phyloP scores from a whole-genome alignment of 495 filamentous ascomycete genomes.

The Aspergillus baeticus region DNA sequence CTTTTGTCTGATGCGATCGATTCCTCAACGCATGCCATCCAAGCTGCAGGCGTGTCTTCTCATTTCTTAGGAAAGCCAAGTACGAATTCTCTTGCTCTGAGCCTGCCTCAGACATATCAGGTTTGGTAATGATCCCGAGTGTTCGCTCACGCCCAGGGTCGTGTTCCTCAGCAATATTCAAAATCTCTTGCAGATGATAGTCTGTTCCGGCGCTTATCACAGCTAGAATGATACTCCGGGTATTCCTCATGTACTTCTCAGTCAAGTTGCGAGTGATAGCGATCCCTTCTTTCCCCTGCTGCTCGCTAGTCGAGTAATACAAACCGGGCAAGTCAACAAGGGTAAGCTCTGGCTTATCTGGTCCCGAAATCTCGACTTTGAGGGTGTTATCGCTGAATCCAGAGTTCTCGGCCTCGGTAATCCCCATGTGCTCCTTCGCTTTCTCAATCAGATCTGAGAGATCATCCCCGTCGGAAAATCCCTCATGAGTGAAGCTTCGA shows the following conservation, averaged over 20 bases:
- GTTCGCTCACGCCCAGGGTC: conserved; percentile 44
- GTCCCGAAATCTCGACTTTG: conserved; percentile 60
- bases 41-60: conserved; percentile 42
- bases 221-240: conserved; percentile 51
- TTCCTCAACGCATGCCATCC: conserved; percentile 54
- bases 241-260: conserved; percentile 49
- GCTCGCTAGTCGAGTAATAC: conserved; percentile 44
- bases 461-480: conserved; percentile 25
- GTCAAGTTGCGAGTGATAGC: conserved; percentile 51
- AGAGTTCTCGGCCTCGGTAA: conserved; percentile 23
- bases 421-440: conserved; percentile 53
- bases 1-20: conserved; percentile 36
- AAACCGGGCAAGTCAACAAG: conserved; percentile 69
- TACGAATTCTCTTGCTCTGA: conserved; percentile 40
- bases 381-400: conserved; percentile 63
- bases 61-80: conserved; percentile 42
- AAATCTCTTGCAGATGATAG: conserved; percentile 46
- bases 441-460: conserved; percentile 42
- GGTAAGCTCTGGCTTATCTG: conserved; percentile 58
- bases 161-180: conserved; percentile 41
- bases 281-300: conserved; percentile 30
- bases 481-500: conserved; percentile 9
- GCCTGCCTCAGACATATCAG: conserved; percentile 40
- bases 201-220: conserved; percentile 52
- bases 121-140: conserved; percentile 52